phyloP scores from a whole-genome alignment of 192 early-diverging fungal genomes.

The Coemansia sp. region DNA sequence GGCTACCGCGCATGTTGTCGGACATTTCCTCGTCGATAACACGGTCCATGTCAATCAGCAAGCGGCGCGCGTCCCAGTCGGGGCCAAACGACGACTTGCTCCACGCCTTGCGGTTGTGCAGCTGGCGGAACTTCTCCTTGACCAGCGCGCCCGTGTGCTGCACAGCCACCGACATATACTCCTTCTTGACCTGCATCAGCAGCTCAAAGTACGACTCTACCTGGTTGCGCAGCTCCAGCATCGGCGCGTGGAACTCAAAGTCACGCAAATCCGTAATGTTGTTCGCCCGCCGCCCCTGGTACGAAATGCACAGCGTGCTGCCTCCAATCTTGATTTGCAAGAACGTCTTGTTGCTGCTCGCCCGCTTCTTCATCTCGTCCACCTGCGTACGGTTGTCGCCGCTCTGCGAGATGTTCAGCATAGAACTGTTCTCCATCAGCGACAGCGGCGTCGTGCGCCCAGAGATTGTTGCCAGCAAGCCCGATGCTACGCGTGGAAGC shows the following conservation, averaged over 20 bases:
- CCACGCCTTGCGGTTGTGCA: constrained; percentile 53
- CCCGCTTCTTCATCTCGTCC: constrained; percentile 81
- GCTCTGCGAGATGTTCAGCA: constrained; percentile 33
- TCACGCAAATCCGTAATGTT: constrained; percentile 52
- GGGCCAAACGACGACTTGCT: constrained; percentile 49
- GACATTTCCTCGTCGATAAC: constrained; percentile 37
- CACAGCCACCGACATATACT: constrained; percentile 50
- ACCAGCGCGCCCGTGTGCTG: constrained; percentile 54
- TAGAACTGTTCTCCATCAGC: constrained; percentile 33
- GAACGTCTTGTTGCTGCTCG: constrained; percentile 83
- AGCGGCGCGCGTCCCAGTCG: constrained; percentile 42
- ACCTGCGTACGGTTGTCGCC: constrained; percentile 54
- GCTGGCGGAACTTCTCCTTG: constrained; percentile 52
- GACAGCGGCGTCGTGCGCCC: constrained; percentile 26
- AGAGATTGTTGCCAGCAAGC: constrained; percentile 26
- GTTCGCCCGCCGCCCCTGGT: constrained; percentile 65
- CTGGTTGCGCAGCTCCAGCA: constrained; percentile 50
- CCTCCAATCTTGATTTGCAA: constrained; percentile 88
- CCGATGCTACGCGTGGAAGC: constrained; percentile 21
- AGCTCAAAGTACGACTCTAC: constrained; percentile 55
- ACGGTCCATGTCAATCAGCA: constrained; percentile 49
- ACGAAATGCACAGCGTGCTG: constrained; percentile 78
- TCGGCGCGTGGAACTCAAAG: constrained; percentile 53
- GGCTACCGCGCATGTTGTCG: constrained; percentile 8
- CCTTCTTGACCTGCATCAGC: constrained; percentile 53